Conservation (phyloP, 2,329 filamentous ascomycete genomes). For the Didymella pinodella region DNA sequence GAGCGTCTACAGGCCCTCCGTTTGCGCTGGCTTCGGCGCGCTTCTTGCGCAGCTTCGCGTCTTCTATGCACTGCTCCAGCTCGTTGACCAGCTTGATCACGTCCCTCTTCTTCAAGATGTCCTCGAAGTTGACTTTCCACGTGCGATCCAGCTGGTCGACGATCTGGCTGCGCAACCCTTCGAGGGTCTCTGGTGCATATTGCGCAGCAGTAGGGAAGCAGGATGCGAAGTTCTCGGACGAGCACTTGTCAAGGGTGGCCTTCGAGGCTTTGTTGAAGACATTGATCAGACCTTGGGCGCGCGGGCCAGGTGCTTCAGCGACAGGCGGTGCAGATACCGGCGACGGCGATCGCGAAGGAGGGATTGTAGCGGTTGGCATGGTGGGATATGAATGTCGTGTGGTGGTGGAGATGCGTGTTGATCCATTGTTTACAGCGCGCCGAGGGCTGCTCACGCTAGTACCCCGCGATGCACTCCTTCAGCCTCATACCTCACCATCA, state of each 20-base stretch:
- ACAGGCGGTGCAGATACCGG: slow-evolving; percentile 63
- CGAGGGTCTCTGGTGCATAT: slow-evolving; percentile 64
- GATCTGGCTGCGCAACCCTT: slow-evolving; percentile 66
- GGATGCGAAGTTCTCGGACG: slow-evolving; percentile 66
- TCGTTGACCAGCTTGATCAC: slow-evolving; percentile 67
- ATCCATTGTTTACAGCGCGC: slow-evolving; percentile 18
- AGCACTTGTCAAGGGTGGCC: slow-evolving; percentile 68
- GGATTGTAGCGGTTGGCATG: slow-evolving; percentile 44
- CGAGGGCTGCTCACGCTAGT: slow-evolving; percentile 14
- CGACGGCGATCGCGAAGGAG: slow-evolving; percentile 56
- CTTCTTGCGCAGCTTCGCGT: slow-evolving; percentile 63
- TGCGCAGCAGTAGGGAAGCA: slow-evolving; percentile 70
- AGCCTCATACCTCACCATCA: not conserved
- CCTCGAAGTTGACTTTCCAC: slow-evolving; percentile 67
- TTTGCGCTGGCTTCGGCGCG: slow-evolving; percentile 50
- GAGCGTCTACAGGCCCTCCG: slow-evolving; percentile 45
- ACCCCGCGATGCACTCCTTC: not conserved
- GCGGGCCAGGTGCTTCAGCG: slow-evolving; percentile 64
- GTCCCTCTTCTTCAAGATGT: slow-evolving; percentile 63
- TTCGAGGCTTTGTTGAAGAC: slow-evolving; percentile 67
- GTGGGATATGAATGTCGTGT: slow-evolving; percentile 23
- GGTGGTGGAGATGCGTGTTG: slow-evolving; percentile 9
- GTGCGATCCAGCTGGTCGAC: slow-evolving; percentile 65
- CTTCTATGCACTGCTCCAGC: slow-evolving; percentile 66
- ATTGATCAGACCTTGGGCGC: slow-evolving; percentile 66